phyloP scores from a whole-genome alignment of 257 asterid species.

The Capsicum baccatum region DNA sequence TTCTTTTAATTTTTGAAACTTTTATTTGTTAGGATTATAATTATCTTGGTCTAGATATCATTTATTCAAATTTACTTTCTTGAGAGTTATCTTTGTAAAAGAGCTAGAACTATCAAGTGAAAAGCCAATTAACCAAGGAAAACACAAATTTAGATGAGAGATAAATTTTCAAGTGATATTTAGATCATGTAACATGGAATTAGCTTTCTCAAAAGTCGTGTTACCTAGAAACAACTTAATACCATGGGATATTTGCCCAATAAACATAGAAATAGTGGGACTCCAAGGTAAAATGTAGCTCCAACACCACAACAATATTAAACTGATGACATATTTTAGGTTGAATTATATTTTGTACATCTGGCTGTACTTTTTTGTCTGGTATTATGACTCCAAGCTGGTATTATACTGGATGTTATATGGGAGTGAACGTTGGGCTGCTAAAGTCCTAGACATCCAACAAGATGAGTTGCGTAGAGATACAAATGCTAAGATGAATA shows the following conservation, averaged over 20 bases:
- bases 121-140: conserved; percentile 4
- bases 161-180: neutral
- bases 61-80: conserved; percentile 8
- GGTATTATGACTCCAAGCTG: neutral
- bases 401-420: conserved; percentile 1
- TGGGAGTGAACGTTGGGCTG: neutral
- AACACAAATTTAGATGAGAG: neutral
- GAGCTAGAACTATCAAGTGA: conserved; percentile 10
- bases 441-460: neutral
- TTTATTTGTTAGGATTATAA: conserved; percentile 10
- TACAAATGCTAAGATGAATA: neutral
- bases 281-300: neutral
- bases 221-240: conserved; percentile 17
- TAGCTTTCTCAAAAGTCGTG: neutral
- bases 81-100: neutral
- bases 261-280: neutral
- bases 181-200: neutral
- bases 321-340: neutral
- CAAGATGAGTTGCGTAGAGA: neutral
- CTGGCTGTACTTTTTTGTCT: neutral
- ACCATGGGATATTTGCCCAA: neutral
- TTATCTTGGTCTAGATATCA: neutral
- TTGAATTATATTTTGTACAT: conserved; percentile 5
- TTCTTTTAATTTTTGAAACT: neutral
- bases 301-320: neutral